Conservation (phyloP, 352 stramenopile species). For the Phytopythium mirpurense region DNA sequence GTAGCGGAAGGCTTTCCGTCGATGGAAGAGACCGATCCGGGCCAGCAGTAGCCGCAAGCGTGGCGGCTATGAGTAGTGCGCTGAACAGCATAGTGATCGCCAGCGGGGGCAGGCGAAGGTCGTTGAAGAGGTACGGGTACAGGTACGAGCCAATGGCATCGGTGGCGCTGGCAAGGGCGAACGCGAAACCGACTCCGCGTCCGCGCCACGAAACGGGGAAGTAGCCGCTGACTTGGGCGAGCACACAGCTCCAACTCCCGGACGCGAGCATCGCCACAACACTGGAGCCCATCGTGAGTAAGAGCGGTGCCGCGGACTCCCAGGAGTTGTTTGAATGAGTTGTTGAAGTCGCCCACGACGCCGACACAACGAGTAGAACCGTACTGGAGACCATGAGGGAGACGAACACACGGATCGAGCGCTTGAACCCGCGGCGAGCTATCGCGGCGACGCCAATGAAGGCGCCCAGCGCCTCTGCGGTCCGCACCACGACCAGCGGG, state of each 20-base stretch:
- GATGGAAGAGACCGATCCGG: background rate
- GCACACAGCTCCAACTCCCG: background rate
- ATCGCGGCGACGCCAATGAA: background rate
- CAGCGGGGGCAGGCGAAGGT: background rate
- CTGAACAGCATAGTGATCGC: background rate
- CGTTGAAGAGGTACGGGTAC: slow-evolving; percentile 4
- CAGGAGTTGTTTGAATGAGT: background rate
- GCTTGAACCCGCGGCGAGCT: background rate
- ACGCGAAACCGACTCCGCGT: background rate
- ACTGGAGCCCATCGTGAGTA: background rate
- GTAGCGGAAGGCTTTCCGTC: background rate
- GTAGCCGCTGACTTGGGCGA: background rate
- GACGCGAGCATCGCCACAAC: background rate
- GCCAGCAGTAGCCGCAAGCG: background rate
- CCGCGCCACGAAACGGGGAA: background rate
- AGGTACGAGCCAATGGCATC: background rate
- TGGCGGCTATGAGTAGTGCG: background rate
- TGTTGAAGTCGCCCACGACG: background rate
- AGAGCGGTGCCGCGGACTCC: background rate
- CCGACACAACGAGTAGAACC: background rate
- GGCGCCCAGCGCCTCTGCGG: background rate
- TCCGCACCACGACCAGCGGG: background rate
- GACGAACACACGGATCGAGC: background rate
- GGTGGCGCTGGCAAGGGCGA: background rate
- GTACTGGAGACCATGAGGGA: background rate